These are phyloP conservation scores for Penicillium sp. DNA, from an alignment of 2,329 filamentous ascomycete species.

Conservation along the genomic window DNA sequence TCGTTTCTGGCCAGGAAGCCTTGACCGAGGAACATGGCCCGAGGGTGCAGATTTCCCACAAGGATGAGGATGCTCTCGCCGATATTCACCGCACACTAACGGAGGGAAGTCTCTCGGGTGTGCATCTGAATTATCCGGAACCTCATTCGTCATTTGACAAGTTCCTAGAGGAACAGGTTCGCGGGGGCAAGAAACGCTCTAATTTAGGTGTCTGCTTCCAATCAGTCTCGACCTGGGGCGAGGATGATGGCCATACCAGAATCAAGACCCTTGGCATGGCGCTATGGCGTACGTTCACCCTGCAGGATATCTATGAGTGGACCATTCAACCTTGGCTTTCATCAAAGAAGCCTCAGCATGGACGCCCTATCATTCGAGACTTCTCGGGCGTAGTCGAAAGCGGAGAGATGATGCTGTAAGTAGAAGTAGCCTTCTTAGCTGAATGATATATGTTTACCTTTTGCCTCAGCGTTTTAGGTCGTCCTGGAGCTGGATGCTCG, in stretches of 20 bases:
- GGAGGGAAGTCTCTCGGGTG: slow-evolving; percentile 10
- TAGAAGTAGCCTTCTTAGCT: slow-evolving; percentile 1
- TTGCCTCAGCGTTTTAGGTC: slow-evolving; percentile 53
- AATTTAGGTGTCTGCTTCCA: slow-evolving; percentile 73
- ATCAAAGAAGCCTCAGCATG: slow-evolving; percentile 44
- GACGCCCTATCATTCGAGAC: slow-evolving; percentile 57
- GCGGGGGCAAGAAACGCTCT: slow-evolving; percentile 61
- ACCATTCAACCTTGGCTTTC: slow-evolving; percentile 49
- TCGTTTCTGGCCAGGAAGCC: slow-evolving; percentile 20
- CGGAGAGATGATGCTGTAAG: slow-evolving; percentile 63
- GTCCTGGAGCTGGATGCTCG: slow-evolving; percentile 68
- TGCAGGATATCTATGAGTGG: slow-evolving; percentile 63
- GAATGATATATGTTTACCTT: neutral
- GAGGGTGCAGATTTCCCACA: slow-evolving; percentile 29
- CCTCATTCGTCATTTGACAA: slow-evolving; percentile 63
- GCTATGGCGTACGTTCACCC: slow-evolving; percentile 71
- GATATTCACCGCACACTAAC: slow-evolving; percentile 34
- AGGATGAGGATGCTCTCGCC: slow-evolving; percentile 31
- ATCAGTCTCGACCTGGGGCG: slow-evolving; percentile 67
- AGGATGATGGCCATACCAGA: slow-evolving; percentile 60
- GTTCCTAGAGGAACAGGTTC: slow-evolving; percentile 69
- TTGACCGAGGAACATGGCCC: slow-evolving; percentile 11
- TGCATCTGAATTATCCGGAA: slow-evolving; percentile 25
- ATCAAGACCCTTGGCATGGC: slow-evolving; percentile 69
- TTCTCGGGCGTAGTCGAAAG: slow-evolving; percentile 64